Conservation (phyloP, 2,329 filamentous ascomycete genomes). For the Xylariaceae sp. region DNA sequence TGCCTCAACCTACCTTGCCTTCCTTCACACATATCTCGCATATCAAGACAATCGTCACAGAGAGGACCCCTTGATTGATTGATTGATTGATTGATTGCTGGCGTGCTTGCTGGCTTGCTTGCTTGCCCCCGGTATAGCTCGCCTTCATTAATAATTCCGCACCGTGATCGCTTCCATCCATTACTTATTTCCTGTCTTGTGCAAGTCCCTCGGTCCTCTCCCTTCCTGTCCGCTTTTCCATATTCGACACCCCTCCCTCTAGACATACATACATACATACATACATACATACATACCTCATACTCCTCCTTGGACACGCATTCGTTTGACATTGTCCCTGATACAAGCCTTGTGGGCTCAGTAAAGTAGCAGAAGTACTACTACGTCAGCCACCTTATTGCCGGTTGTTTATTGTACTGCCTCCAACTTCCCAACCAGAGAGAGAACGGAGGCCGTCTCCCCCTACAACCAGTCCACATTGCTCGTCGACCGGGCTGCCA, state of each 20-base stretch:
- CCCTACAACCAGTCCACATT: background rate
- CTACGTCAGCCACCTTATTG: too few species aligned
- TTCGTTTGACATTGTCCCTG: constrained; percentile 5
- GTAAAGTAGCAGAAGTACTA: too few species aligned
- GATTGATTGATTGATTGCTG: too few species aligned
- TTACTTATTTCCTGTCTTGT: background rate
- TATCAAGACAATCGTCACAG: too few species aligned
- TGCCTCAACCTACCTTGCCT: background rate
- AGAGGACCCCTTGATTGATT: too few species aligned
- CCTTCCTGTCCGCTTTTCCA: background rate
- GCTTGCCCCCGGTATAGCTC: too few species aligned
- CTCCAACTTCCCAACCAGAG: too few species aligned
- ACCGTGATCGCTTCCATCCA: too few species aligned
- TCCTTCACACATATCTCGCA: background rate
- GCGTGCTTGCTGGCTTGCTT: too few species aligned
- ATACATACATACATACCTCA: background rate
- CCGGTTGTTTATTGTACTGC: background rate
- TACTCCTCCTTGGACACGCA: constrained; percentile 3
- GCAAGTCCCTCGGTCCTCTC: constrained; percentile 11
- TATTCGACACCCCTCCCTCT: background rate
- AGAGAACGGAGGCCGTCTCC: too few species aligned
- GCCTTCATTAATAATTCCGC: too few species aligned
- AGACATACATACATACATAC: background rate
- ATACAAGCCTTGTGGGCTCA: constrained; percentile 3
- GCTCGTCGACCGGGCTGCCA: constrained; percentile 1